These are phyloP conservation scores for Barnettozyma salicaria DNA, from an alignment of 805 yeast species.

Conservation along the genomic window DNA sequence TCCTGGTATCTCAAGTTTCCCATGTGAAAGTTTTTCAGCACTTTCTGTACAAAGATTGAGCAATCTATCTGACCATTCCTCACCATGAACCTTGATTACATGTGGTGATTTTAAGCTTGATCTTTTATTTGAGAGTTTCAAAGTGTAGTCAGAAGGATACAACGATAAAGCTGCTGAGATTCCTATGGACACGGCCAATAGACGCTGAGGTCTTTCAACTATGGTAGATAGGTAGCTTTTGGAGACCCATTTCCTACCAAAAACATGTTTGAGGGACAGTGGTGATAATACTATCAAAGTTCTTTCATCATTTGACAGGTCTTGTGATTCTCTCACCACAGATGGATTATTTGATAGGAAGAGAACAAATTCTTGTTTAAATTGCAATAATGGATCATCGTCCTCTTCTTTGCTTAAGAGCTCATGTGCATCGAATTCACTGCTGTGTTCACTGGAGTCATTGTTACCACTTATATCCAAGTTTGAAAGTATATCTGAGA, in stretches of 20 bases:
- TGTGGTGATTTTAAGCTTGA: conserved; percentile 51
- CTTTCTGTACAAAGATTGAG: conserved; percentile 53
- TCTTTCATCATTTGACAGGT: conserved; percentile 37
- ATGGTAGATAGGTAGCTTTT: conserved; percentile 60
- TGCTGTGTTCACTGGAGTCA: too few species aligned
- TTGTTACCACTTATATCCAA: conserved; percentile 17
- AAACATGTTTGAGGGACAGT: conserved; percentile 61
- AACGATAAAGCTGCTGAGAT: conserved; percentile 67
- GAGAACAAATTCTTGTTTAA: conserved; percentile 37
- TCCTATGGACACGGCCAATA: conserved; percentile 73
- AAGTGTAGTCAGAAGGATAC: conserved; percentile 53
- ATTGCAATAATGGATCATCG: conserved; percentile 32
- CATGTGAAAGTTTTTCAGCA: conserved; percentile 43
- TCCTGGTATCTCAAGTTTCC: conserved; percentile 68
- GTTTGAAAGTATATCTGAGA: conserved; percentile 17
- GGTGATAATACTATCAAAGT: conserved; percentile 65
- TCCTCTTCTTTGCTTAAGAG: conserved; percentile 1
- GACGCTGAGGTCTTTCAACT: conserved; percentile 78
- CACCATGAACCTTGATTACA: conserved; percentile 66
- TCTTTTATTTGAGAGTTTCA: conserved; percentile 41
- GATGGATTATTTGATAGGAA: conserved; percentile 37
- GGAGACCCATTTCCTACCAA: conserved; percentile 72
- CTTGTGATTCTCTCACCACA: conserved; percentile 30
- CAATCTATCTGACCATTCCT: conserved; percentile 60
- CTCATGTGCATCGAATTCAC: too few species aligned